phyloP scores from a whole-genome alignment of 768 basidiomycete species.

The Suillus alpinus region DNA sequence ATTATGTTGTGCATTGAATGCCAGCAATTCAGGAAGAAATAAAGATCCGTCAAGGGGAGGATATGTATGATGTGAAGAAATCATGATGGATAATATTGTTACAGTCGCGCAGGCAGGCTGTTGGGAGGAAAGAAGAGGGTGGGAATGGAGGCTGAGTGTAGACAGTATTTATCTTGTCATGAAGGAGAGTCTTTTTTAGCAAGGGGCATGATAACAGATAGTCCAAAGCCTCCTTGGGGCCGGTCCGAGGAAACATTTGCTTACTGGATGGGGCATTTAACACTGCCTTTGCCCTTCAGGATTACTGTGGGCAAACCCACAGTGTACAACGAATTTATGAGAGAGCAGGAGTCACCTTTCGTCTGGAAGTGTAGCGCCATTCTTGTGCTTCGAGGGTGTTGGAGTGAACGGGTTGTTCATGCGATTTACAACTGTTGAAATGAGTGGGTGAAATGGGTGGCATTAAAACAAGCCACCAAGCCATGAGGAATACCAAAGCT shows the following conservation, averaged over 20 bases:
- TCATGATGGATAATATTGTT: neutral
- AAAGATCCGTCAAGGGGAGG: slow-evolving; percentile 34
- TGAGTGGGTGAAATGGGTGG: neutral
- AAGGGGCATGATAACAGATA: neutral
- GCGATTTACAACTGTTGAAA: neutral
- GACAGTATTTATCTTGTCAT: neutral
- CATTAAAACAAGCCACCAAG: neutral
- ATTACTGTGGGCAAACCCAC: neutral
- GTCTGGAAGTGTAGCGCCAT: neutral
- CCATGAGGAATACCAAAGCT: neutral
- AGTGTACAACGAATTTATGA: neutral
- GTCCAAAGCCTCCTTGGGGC: neutral
- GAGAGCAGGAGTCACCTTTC: neutral
- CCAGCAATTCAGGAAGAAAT: slow-evolving; percentile 30
- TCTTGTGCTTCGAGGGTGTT: neutral
- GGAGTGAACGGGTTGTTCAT: neutral
- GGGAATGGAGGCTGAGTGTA: neutral
- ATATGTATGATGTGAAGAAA: neutral
- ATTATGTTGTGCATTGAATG: slow-evolving; percentile 36
- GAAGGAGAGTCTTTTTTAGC: neutral
- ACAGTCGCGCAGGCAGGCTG: neutral
- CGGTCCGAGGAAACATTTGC: neutral
- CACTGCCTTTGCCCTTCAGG: neutral
- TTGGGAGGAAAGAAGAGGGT: neutral
- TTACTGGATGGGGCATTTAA: neutral